Evolutionary conservation across 106 monocot genomes (phyloP).

Genomic region (Alisma plantagoaquatica): DNA sequence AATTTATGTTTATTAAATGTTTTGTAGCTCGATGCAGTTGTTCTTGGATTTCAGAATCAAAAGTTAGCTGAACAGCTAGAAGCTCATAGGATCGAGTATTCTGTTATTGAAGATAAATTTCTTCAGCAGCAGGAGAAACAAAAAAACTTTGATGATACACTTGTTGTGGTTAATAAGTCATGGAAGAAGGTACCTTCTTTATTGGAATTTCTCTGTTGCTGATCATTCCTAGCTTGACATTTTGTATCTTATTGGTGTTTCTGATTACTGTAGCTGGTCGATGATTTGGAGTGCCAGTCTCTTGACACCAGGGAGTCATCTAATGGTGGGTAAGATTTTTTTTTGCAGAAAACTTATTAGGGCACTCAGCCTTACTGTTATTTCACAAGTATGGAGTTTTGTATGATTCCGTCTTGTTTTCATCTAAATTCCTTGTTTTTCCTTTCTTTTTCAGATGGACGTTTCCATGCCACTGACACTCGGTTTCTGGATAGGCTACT

Average conservation of each 20-base stretch:
- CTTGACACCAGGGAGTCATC: slow-evolving; percentile 17
- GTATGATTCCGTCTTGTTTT: no score
- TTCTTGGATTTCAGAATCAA: slow-evolving; percentile 92
- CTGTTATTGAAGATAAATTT: slow-evolving; percentile 57
- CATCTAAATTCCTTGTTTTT: no score
- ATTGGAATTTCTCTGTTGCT: background rate
- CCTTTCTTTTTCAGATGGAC: slow-evolving; percentile 35
- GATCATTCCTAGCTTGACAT: background rate
- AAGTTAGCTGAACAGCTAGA: slow-evolving; percentile 90
- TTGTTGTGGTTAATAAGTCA: slow-evolving; percentile 35
- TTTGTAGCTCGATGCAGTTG: slow-evolving; percentile 82
- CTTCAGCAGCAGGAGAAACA: slow-evolving; percentile 58
- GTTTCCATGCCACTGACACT: slow-evolving; percentile 22
- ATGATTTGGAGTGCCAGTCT: slow-evolving; percentile 44
- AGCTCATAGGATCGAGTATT: slow-evolving; percentile 71
- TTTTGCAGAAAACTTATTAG: background rate
- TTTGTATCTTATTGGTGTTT: background rate
- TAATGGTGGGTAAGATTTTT: slow-evolving; percentile 9
- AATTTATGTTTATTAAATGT: background rate
- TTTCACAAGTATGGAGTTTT: no score
- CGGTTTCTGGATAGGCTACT: slow-evolving; percentile 55
- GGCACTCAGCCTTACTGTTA: background rate
- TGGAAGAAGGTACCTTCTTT: slow-evolving; percentile 51
- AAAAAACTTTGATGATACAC: slow-evolving; percentile 33
- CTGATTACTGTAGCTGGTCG: slow-evolving; percentile 39